Percentiles rank a stretch among this genome's conserved stretches.
These are phyloP conservation scores for Gossypium gossypioides DNA, from an alignment of 441 rosid genomes.

Conservation along the genomic window DNA sequence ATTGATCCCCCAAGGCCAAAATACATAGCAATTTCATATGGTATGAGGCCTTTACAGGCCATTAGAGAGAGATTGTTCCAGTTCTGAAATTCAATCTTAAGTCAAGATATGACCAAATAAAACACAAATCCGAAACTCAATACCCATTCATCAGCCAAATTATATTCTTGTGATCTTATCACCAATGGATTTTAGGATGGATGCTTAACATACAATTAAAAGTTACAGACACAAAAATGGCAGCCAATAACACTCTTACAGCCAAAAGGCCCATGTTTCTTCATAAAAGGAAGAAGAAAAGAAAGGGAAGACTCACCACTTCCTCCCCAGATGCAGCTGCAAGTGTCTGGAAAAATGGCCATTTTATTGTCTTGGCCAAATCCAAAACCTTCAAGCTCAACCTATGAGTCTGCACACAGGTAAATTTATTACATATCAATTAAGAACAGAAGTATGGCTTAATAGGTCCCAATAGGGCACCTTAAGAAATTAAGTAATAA, in stretches of 20 bases:
- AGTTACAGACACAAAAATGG: background rate
- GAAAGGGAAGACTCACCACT: constrained; percentile 31
- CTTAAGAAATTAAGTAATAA: background rate
- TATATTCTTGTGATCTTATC: background rate
- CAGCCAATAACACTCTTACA: background rate
- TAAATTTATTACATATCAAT: constrained; percentile 8
- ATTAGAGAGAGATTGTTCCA: background rate
- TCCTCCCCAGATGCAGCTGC: constrained; percentile 29
- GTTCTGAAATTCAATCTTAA: background rate
- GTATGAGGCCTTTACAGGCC: background rate
- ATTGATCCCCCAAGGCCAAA: background rate
- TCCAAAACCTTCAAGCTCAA: constrained; percentile 55
- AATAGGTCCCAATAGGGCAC: background rate
- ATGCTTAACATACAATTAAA: background rate
- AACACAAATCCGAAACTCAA: background rate
- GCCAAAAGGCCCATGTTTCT: background rate
- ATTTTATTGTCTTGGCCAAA: constrained; percentile 48
- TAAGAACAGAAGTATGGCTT: background rate
- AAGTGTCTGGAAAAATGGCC: constrained; percentile 60
- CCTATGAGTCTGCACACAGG: constrained; percentile 50
- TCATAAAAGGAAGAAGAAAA: background rate
- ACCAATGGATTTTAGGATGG: background rate
- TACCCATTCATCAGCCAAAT: background rate
- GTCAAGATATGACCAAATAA: background rate
- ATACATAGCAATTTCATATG: background rate